phyloP scores from a whole-genome alignment of 805 yeast genomes.

The Myxozyma udenii region DNA sequence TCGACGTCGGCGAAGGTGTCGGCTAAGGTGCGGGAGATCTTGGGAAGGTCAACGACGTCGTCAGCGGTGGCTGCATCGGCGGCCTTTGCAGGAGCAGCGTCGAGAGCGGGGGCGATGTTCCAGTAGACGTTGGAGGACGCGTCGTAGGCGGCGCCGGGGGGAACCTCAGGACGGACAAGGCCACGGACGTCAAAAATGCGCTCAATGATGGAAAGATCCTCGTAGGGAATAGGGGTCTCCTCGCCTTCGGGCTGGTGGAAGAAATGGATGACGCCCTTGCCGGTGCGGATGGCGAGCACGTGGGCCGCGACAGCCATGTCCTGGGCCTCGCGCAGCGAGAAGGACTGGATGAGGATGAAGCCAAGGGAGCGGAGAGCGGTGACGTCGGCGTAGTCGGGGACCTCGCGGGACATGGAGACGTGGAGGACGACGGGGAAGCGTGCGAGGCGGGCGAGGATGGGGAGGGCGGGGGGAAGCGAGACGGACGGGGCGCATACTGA shows the following conservation, averaged over 20 bases:
- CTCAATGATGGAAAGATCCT: slow-evolving; percentile 14
- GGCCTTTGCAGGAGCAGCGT: slow-evolving; percentile 23
- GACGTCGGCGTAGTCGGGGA: slow-evolving; percentile 64
- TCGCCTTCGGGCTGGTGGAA: slow-evolving; percentile 37
- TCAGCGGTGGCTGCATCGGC: slow-evolving; percentile 20
- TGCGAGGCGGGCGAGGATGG: slow-evolving; percentile 49
- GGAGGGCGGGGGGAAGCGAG: slow-evolving; percentile 57
- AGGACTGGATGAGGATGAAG: slow-evolving; percentile 65
- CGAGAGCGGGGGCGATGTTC: slow-evolving; percentile 20
- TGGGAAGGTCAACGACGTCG: slow-evolving; percentile 1
- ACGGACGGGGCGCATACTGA: slow-evolving; percentile 54
- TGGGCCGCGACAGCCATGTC: slow-evolving; percentile 58
- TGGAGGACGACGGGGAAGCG: slow-evolving; percentile 54
- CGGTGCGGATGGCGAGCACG: slow-evolving; percentile 49
- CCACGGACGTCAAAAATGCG: slow-evolving; percentile 12
- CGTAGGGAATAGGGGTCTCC: slow-evolving; percentile 23
- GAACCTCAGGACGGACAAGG: slow-evolving; percentile 20
- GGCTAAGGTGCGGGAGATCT: slow-evolving; percentile 4
- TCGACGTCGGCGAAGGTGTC: slow-evolving; percentile 15
- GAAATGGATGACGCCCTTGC: slow-evolving; percentile 70
- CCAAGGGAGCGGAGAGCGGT: slow-evolving; percentile 72
- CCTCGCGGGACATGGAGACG: slow-evolving; percentile 38
- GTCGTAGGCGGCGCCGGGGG: slow-evolving; percentile 19
- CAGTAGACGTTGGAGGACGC: slow-evolving; percentile 19
- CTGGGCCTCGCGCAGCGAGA: slow-evolving; percentile 51